Conservation (phyloP, 75 land plant genomes). For the Picea glauca region DNA sequence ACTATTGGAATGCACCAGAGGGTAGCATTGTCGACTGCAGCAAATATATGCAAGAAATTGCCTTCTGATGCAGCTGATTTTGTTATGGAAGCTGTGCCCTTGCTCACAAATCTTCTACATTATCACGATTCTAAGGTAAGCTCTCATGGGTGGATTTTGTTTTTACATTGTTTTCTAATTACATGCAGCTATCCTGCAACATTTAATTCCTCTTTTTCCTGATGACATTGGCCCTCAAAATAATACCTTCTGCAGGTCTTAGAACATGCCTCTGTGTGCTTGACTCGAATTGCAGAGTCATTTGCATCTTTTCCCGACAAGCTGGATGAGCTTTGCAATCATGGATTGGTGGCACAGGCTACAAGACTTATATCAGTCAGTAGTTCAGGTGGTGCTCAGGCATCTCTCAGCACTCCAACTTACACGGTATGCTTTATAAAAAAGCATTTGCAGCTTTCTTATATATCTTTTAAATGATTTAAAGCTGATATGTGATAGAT, state of each 20-base stretch:
- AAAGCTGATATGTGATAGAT: neutral
- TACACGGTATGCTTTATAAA: conserved; percentile 64
- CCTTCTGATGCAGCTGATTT: conserved; percentile 94
- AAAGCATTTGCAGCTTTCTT: neutral
- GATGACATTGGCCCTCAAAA: neutral
- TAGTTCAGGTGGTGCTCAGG: conserved; percentile 80
- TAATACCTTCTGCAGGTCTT: conserved; percentile 57
- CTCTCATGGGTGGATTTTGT: conserved; percentile 9
- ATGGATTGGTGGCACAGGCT: conserved; percentile 92
- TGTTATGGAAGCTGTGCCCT: conserved; percentile 96
- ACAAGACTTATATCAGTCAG: conserved; percentile 79
- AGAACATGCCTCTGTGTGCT: conserved; percentile 95
- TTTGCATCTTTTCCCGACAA: conserved; percentile 84
- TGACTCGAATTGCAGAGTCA: conserved; percentile 95
- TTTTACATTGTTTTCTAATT: neutral
- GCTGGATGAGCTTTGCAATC: conserved; percentile 85
- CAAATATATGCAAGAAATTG: conserved; percentile 96
- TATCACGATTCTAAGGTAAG: conserved; percentile 85
- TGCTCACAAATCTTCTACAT: conserved; percentile 92
- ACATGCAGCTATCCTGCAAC: neutral
- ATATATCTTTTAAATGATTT: neutral
- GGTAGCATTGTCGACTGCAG: conserved; percentile 95
- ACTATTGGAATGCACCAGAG: conserved; percentile 44
- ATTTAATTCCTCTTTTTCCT: neutral
- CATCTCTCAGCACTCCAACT: conserved; percentile 82